Percentiles rank a stretch among this genome's conserved stretches.
Conservation (phyloP, 2,329 filamentous ascomycete species). For the Claviceps arundinis region DNA sequence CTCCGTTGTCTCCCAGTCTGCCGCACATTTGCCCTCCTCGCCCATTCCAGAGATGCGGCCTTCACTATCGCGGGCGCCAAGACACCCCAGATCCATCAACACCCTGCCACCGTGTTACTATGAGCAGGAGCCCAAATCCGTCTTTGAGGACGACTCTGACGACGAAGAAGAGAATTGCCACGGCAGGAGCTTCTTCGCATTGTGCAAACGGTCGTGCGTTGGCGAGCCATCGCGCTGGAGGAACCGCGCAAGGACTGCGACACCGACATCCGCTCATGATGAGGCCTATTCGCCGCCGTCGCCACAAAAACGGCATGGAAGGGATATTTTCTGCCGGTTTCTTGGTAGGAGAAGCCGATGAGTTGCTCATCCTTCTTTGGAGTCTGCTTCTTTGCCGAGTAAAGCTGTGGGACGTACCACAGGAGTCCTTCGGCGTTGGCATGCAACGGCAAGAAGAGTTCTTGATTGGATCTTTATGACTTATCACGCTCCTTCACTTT, state of each 20-base stretch:
- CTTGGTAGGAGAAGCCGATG: constrained; percentile 19
- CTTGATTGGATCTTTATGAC: no score
- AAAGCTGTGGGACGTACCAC: no score
- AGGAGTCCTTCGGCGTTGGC: no score
- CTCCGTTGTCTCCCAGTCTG: constrained; percentile 12
- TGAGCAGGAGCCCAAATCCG: constrained; percentile 17
- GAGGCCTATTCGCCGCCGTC: neutral
- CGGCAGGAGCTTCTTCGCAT: constrained; percentile 23
- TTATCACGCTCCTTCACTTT: no score
- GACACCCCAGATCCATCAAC: constrained; percentile 15
- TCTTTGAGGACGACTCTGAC: constrained; percentile 37
- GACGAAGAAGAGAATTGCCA: constrained; percentile 18
- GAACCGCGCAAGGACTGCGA: neutral
- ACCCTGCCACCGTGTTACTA: constrained; percentile 11
- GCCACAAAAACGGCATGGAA: constrained; percentile 16
- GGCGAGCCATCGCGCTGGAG: constrained; percentile 16
- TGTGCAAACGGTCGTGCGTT: constrained; percentile 24
- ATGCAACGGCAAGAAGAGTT: no score
- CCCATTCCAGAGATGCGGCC: constrained; percentile 6
- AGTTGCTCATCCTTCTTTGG: neutral
- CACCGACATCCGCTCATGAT: neutral
- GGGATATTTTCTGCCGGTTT: constrained; percentile 25
- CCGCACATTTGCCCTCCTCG: constrained; percentile 9
- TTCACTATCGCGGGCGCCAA: constrained; percentile 10
- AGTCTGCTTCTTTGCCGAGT: no score